A percentile compares a stretch with the other conserved stretches of the same genome.
Conservation (phyloP, 2,329 filamentous ascomycete species). For the Xylariales sp. region DNA sequence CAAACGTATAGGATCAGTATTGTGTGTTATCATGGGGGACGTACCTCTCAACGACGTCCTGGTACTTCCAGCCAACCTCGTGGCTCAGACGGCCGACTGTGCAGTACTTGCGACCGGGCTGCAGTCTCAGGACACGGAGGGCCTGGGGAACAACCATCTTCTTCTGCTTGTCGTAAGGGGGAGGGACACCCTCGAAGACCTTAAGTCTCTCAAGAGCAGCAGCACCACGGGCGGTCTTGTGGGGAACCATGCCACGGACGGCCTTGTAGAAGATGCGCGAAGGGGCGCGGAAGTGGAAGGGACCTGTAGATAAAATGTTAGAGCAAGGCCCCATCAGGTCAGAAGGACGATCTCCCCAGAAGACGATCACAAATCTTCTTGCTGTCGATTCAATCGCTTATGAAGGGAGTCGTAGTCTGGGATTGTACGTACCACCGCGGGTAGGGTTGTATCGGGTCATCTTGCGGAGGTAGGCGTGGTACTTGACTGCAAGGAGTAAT, state of each 20-base stretch:
- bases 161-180: constrained; percentile 99
- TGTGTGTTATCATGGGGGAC: too few species aligned
- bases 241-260: constrained; percentile 99
- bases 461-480: constrained; percentile 99
- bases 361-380: too few species aligned
- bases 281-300: constrained; percentile 99
- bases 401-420: constrained; percentile 7
- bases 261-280: constrained; percentile 99
- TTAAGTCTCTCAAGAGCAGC: constrained; percentile 97
- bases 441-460: constrained; percentile 99
- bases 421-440: constrained; percentile 80
- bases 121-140: constrained; percentile 90
- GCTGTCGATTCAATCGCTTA: neutral
- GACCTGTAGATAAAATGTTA: too few species aligned
- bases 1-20: too few species aligned
- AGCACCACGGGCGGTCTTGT: constrained; percentile 98
- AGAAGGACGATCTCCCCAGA: too few species aligned
- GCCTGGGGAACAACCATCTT: constrained; percentile 99
- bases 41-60: constrained; percentile 96
- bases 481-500: constrained; percentile 80
- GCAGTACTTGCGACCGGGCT: constrained; percentile 99
- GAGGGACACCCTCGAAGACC: constrained; percentile 99
- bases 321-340: too few species aligned
- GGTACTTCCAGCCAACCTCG: constrained; percentile 99
- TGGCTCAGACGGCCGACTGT: constrained; percentile 95